Evolutionary conservation across 2,329 filamentous ascomycete species (phyloP).

Genomic region (Fusarium solani-melongenae): DNA sequence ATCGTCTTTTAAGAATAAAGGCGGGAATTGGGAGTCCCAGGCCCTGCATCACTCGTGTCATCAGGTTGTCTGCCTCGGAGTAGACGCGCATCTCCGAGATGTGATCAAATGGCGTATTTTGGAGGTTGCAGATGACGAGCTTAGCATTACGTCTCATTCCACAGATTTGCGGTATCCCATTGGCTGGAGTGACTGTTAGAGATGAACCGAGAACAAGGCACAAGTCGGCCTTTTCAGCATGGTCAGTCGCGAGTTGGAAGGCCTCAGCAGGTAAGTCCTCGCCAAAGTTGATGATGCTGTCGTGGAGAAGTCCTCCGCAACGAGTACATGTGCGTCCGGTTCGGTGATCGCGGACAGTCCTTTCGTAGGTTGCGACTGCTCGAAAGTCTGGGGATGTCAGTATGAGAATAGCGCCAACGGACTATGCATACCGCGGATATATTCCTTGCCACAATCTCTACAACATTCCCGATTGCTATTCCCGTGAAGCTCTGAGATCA

Average conservation of each 20-base stretch:
- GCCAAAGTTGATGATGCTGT: conserved; percentile 60
- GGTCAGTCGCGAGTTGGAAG: conserved; percentile 47
- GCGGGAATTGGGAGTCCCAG: conserved; percentile 50
- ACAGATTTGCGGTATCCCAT: conserved; percentile 52
- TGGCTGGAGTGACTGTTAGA: conserved; percentile 55
- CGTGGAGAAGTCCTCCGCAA: conserved; percentile 53
- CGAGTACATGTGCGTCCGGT: conserved; percentile 57
- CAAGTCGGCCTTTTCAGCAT: conserved; percentile 56
- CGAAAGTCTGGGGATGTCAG: conserved; percentile 49
- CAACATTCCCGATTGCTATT: conserved; percentile 60
- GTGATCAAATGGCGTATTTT: conserved; percentile 54
- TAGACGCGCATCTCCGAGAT: conserved; percentile 49
- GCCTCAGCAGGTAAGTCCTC: conserved; percentile 49
- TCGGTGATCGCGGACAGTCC: conserved; percentile 56
- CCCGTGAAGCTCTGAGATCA: conserved; percentile 59
- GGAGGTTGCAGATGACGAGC: conserved; percentile 59
- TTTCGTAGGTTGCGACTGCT: conserved; percentile 56
- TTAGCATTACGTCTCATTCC: conserved; percentile 45
- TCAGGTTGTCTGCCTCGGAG: conserved; percentile 52
- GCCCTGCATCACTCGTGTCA: conserved; percentile 53
- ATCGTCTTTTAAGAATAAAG: conserved; percentile 51
- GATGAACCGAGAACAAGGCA: conserved; percentile 60
- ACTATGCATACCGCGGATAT: conserved; percentile 52
- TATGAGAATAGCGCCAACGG: accelerated
- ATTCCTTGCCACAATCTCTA: conserved; percentile 57